Evolutionary conservation across 2,329 filamentous ascomycete genomes (phyloP).

Genomic region (Pestalotiopsis sp.): DNA sequence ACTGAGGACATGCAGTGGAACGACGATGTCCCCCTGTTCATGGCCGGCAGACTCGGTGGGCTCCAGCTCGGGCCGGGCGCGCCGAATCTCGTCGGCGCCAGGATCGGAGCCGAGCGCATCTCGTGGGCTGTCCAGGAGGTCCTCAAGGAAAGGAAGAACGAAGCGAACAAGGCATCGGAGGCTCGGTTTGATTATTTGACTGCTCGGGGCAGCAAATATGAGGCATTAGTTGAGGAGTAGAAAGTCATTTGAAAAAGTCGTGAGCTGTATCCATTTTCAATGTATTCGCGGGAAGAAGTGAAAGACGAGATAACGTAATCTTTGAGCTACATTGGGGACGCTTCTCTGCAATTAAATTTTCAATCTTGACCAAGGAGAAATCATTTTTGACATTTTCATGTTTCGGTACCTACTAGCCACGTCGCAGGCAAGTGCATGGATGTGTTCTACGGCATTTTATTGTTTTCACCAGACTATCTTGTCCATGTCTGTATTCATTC

Average conservation of each 20-base stretch:
- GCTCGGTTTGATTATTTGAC: constrained; percentile 14
- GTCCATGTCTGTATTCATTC: background rate
- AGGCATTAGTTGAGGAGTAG: constrained; percentile 10
- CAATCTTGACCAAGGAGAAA: no score
- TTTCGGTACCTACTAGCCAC: no score
- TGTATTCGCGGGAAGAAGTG: no score
- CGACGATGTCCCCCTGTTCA: constrained; percentile 71
- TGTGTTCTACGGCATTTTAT: background rate
- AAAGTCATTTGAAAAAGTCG: no score
- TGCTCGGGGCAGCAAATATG: constrained; percentile 13
- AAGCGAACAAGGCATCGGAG: background rate
- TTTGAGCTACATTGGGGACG: no score
- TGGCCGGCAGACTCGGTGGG: constrained; percentile 69
- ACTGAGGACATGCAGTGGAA: constrained; percentile 79
- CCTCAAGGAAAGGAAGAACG: constrained; percentile 27
- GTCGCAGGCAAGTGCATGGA: background rate
- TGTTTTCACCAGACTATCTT: background rate
- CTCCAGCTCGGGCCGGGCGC: constrained; percentile 73
- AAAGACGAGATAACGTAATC: no score
- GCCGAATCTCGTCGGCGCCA: constrained; percentile 73
- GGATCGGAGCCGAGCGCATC: constrained; percentile 73
- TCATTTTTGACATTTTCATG: no score
- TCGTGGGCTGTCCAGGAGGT: constrained; percentile 70
- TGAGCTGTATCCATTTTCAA: no score
- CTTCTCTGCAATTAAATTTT: no score